Evolutionary conservation across 495 filamentous ascomycete species (phyloP), one percentile per base, ranked within the genome.

Genomic region (Annulohypoxylon maeteangense): DNA sequence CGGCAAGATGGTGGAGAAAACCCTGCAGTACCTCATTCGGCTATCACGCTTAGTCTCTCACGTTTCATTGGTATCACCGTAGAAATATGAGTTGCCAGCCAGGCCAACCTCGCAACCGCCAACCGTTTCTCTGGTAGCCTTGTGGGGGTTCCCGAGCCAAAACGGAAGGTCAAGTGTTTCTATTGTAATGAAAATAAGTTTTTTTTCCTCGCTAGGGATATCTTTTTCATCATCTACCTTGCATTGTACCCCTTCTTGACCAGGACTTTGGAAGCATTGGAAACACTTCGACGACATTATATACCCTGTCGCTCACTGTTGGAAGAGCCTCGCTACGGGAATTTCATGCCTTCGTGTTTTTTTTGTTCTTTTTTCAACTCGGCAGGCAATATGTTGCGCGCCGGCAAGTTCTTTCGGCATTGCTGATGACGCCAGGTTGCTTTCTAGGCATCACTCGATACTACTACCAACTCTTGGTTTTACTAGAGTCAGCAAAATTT

Each of bases 161-260:
- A 73, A 57, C 55, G 70, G 70, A 73, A 73, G 70, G 65, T 73
- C 70, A 40, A 73, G 61, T 55, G 70, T 62, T 68, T 54, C 45
- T 34, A 65, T 62, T 57, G 44, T 38, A 60, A 48, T 68, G 60
- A 56, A 65, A 50, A 63, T 63, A n/a, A n/a, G 63, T 27, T 16
- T 51, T 58, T 55, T 40, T 40, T 23, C 38, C 29, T 57, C 14
- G 16, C 20, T 53, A 64, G 55, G 69, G 64, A 23, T 58, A 45
- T 36, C 34, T 54, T 64, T 64, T 64, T 60, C 63, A 62, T 66
- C 63, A 63, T 71, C 42, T 42, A 67, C 44, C 53, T 58, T 65
- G 65, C 60, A 65, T 60, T 31, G 59, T 64, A 54, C 58, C 53
- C 53, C 55, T 67, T 32, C 4, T 40, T n/a, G 62, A 61, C 25